Base-by-base conservation (phyloP, 768 basidiomycete species). In the Inosperma sp. region DNA sequence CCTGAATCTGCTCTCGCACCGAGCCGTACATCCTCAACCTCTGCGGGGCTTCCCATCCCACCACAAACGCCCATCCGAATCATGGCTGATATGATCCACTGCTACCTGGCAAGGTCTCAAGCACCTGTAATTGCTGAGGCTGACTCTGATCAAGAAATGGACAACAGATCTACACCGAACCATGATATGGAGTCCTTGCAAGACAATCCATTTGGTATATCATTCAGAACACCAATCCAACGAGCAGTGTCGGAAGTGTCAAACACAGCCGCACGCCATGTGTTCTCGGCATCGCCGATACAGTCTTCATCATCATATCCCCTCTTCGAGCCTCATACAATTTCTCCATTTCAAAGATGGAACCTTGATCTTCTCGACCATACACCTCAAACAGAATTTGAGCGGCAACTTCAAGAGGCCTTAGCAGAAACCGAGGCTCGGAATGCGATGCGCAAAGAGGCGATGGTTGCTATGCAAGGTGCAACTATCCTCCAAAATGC, bases 1-100 rank as follows among this genome's bases (percentile, higher is more conserved):
- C 61, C 67, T 7, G 44, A 37, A 13, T 52, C 56, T 17, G 60
- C 61, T 60, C 59, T 72, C 51, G 64, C 64, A 3, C 68, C 70
- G 5, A 70, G 68, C 40, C 30, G 56, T 0, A 50, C 64, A 31
- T 60, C 62, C 7, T 62, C 68, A 0, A 40, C 23, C n/a, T 36
- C 26, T 9, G 13, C 50, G 5, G 53, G 52, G n/a, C 26, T 27
- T 6, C 6, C 33, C 9, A 45, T 69, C 3, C 66, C 6, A 36
- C 34, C 14, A n/a, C 7, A 36, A 7, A 36, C 9, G 19, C 34
- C 34, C 34, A 36, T n/a, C 34, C 34, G 34, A 36, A 36, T 36
- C 34, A 36, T 36, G 34, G n/a, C 34, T 7, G 34, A 36, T 9
- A 36, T 36, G 34, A 36, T 36, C 3, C 34, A 9, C 14, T 9